Evolutionary conservation across 306 rosid genomes (phyloP), one percentile per base, ranked within the genome.

Genomic region (Quercus rubra): DNA sequence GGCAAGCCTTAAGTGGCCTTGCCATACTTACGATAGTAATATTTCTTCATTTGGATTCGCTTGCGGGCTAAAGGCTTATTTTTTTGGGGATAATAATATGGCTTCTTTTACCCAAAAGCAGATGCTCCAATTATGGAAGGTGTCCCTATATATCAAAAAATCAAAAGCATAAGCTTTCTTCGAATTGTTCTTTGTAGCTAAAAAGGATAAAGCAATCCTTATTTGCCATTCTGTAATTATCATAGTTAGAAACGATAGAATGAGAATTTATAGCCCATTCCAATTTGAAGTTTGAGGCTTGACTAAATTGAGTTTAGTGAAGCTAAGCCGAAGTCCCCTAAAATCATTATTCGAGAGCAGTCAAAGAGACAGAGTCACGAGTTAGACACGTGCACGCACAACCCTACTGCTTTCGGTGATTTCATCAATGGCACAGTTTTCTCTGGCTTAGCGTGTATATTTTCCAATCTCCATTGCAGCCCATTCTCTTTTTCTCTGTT

Each of bases 401-500:
- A 3, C 23, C 43, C 8, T 64, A 13, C 14, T 68, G 35, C 25
- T 79, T 71, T 14, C 67, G 11, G 46, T 52, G 30, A 57, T 72
- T 76, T 72, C 75, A 71, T 79, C 67, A 46, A 55, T 70, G 27
- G 11, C 64, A 55, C 17, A 28, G 52, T 74, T 2, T 27, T 21
- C 59, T 20, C 12, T 76, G 52, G 71, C 78, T 76, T 86, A 6
- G 85, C 88, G 87, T 86, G 76, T 75, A 76, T 78, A 76, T 58
- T 51, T 87, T 87, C 89, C 90, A 74, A 80, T 73, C 84, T 85
- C 63, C 31, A 79, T 63, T 81, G 25, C 64, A 17, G 55, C 54
- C 78, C 73, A 55, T 61, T 72, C 61, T 79, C 46, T 25, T 71
- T 62, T 35, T 74, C 77, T 69, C 59, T n/a, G 54, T 51, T 80